phyloP scores from a whole-genome alignment of 495 filamentous ascomycete species.

The Amphirosellinia nigrospora region DNA sequence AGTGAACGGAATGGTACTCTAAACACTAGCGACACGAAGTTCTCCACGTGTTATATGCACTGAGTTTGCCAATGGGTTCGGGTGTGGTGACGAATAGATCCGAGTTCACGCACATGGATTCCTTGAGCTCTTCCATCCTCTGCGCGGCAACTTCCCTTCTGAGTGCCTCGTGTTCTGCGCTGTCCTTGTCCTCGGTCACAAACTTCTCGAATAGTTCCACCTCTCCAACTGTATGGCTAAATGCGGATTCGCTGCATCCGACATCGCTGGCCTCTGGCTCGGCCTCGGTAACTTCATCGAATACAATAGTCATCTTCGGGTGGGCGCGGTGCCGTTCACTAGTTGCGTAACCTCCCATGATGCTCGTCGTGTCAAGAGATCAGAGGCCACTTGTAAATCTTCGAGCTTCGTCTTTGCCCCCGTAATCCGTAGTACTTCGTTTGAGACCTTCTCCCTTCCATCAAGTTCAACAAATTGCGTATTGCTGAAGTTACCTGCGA shows the following conservation, averaged over 20 bases:
- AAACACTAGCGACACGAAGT: neutral
- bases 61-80: conserved; percentile 28
- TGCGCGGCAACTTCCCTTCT: conserved; percentile 21
- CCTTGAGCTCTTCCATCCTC: conserved; percentile 28
- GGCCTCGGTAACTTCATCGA: conserved; percentile 30
- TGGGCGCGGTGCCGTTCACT: neutral
- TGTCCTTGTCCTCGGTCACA: conserved; percentile 25
- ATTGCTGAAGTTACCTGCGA: conserved; percentile 28
- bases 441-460: conserved; percentile 24
- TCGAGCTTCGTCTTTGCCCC: conserved; percentile 20
- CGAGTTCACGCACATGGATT: conserved; percentile 24
- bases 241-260: conserved; percentile 11
- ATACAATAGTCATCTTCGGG: conserved; percentile 29
- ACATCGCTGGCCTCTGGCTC: neutral
- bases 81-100: conserved; percentile 26
- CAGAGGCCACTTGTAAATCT: conserved; percentile 26
- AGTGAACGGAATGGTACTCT: neutral
- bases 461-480: conserved; percentile 30
- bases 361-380: conserved; percentile 23
- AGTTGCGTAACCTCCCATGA: conserved; percentile 27
- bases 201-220: conserved; percentile 28
- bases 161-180: conserved; percentile 23
- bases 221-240: conserved; percentile 28
- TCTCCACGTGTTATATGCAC: conserved; percentile 28
- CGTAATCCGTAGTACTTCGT: conserved; percentile 27